Base-by-base conservation (phyloP, 2,329 filamentous ascomycete species). In the Apiospora hydei region DNA sequence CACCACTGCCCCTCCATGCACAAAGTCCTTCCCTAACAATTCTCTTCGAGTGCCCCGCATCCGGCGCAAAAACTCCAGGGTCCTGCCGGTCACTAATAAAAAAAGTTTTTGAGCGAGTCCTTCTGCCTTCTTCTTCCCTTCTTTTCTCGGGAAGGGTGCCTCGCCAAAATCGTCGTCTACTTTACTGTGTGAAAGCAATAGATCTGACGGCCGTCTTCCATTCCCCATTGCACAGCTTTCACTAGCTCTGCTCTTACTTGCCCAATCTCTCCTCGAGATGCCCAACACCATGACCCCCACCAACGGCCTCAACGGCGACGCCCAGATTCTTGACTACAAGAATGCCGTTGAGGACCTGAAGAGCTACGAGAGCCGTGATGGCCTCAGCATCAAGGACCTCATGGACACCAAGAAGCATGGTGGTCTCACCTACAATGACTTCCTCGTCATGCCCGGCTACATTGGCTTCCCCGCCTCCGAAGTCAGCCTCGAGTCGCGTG, bases 371-470 rank as follows among this genome's bases (percentile, higher is more conserved):
- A 88, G 88, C 82, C 88, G 86, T 78, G 96, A 99, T 90, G 96
- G 96, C 73, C 92, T 99, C 78, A 91, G 94, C 82, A 90, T 97
- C 80, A 88, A 94, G 81, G 92, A 94, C 76, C 89, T 99, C 78
- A 91, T 98, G 83, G 93, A 99, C 86, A 95, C 96, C 77, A 93
- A 93, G 86, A 93, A 92, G 84, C 94, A 95, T 81, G 96, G 96
- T 74, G 96, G 96, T 80, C 88, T 99, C 80, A 98, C 96, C 73
- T 99, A 98, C 89, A 99, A 99, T 85, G 96, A 99, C 85, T 99
- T 99, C 87, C 91, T 99, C 75, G 86, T 99, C 79, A 89, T 99
- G 74, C 96, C 96, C 72, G 97, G 97, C 82, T 98, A 98, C 87
- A 98, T 99, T 86, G 96, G 96, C 84, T 99, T 99, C 85, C 91